Base-by-base conservation (phyloP, 169 alveolate genomes). In the Theileria parva region DNA sequence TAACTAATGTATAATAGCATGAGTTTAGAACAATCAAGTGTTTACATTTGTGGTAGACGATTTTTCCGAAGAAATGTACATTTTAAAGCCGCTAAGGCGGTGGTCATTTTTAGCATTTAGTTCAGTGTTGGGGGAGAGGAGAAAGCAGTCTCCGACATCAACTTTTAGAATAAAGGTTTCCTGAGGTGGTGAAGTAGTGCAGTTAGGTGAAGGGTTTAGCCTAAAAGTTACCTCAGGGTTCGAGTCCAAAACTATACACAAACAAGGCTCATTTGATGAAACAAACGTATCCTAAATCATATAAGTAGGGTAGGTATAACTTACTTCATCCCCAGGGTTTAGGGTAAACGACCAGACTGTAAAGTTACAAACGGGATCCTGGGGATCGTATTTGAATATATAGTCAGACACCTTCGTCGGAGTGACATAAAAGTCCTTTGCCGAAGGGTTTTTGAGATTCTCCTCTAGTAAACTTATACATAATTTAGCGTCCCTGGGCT, bases 401-500 rank as follows among this genome's bases (percentile, higher is more conserved):
- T 23, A 44, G 19, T 67, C 60, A 12, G 83, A 50, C n/a, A 77
- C 7, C 34, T 17, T 17, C 19, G 27, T 30, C 8, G 87, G 84
- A 8, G 11, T 19, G 11, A 85, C 79, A 23, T 4, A 19, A 44
- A 34, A 13, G 23, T 74, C 81, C 19, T 71, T 63, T 23, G 72
- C 70, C 19, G 30, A 21, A 0, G 69, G 70, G 23, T 48, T 85
- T 8, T 21, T 39, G 13, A 77, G 34, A 37, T 77, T 74, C 15
- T 19, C 44, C 17, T 61, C 84, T 1, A 85, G 19, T 0, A 77
- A 34, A 30, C 65, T 66, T 23, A 85, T 11, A 30, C 71, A 57
- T 19, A 81, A 34, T 8, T 78, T 28, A 39, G 48, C 21, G 64
- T 97, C 99, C 65, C 91, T 95, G 39, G 81, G 86, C 85, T 97